phyloP scores from a whole-genome alignment of 768 basidiomycete species.

The Leucosporidium creatinivorum region DNA sequence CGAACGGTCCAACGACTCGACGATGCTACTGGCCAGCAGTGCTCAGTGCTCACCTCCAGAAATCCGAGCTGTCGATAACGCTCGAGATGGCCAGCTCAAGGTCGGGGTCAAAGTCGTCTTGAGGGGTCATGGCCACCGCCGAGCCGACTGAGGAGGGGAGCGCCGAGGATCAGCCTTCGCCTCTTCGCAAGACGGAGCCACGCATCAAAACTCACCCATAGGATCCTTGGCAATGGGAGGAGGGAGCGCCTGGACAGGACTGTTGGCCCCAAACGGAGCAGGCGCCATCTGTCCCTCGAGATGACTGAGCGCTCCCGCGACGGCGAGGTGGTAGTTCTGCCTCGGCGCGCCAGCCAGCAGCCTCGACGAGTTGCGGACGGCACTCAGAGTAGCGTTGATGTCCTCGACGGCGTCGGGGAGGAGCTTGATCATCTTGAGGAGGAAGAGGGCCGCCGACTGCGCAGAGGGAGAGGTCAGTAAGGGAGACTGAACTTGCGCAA shows the following conservation, averaged over 20 bases:
- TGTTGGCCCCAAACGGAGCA: too few species aligned
- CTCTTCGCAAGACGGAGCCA: not conserved
- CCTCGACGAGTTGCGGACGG: slow-evolving; percentile 10
- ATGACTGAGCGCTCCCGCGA: not conserved
- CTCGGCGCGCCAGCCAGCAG: slow-evolving; percentile 15
- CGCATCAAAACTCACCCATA: not conserved
- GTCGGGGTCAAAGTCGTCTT: not conserved
- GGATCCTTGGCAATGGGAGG: not conserved
- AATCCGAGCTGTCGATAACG: not conserved
- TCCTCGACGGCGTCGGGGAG: slow-evolving; percentile 4
- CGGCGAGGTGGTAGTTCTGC: slow-evolving; percentile 8
- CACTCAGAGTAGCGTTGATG: slow-evolving; percentile 15
- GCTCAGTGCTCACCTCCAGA: not conserved
- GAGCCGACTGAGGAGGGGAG: not conserved
- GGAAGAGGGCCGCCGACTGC: slow-evolving; percentile 27
- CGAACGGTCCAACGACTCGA: not conserved
- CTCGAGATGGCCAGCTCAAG: slow-evolving; percentile 4
- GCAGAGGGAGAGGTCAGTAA: not conserved
- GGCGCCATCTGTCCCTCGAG: slow-evolving; percentile 3
- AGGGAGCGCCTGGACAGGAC: not conserved
- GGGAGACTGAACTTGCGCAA: too few species aligned
- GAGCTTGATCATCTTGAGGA: slow-evolving; percentile 33
- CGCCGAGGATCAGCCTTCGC: too few species aligned
- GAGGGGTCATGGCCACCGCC: not conserved
- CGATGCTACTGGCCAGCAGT: not conserved